Base-by-base conservation (phyloP, 129 eudicot genomes). In the Scalesia atractyloides region DNA sequence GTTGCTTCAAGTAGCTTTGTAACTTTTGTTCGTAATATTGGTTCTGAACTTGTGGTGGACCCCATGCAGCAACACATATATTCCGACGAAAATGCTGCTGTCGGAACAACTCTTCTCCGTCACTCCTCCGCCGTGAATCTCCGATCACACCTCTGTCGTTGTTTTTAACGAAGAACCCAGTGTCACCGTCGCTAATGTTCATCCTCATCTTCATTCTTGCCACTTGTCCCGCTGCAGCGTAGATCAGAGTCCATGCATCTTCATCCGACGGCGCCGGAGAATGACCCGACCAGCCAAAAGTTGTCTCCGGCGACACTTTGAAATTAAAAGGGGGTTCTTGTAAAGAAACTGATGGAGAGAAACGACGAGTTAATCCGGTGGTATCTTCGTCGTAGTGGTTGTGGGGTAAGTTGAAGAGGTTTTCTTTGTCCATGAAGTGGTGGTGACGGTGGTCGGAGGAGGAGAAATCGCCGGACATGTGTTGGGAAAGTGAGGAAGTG, bases 201-300 rank as follows among this genome's bases (percentile, higher is more conserved):
- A 73, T 61, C 61, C 13, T 83, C 67, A 84, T 66, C 60, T 84
- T 89, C 50, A 84, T 70, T 60, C 73, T 37, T 0, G 85, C 88
- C 8, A 87, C 84, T 67, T 85, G 85, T 0, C 84, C 88, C 7
- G 85, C 82, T n/a, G 88, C 85, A 15, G 81, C 81, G 26, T 75
- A 76, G 15, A 89, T 64, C 34, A 87, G 83, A 61, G 81, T 82
- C 91, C 85, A 83, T 22, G 87, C 72, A 53, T 79, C 82, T 60
- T 66, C 76, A 0, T 66, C 68, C n/a, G 83, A 84, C 17, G 90
- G 82, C 79, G 83, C 57, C 33, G 86, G 85, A 56, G 57, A 68
- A 46, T 77, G 82, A 6, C 84, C 80, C 8, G 96, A 90, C 94
- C 9, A 89, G 91, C 4, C 89, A 85, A 14, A 10, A 43, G 47